phyloP scores from a whole-genome alignment of 306 rosid species.

The Lablab purpureus region DNA sequence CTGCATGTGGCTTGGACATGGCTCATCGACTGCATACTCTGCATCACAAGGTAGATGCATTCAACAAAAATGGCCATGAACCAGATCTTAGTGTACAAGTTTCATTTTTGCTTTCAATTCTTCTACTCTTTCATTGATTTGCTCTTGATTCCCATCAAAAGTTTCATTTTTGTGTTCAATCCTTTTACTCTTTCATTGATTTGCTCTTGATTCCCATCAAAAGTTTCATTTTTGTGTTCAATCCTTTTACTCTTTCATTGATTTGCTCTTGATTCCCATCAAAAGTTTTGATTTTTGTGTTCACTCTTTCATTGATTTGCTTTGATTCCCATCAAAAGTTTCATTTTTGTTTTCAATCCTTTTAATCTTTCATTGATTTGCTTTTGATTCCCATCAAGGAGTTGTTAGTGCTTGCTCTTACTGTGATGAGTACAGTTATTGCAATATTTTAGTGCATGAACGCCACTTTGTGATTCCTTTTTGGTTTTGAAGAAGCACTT shows the following conservation, averaged over 20 bases:
- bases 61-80: background rate
- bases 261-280: background rate
- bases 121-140: too few relatives aligned
- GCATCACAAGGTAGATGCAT: slow-evolving; percentile 59
- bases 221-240: background rate
- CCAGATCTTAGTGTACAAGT: slow-evolving; percentile 3
- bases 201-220: background rate
- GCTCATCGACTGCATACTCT: slow-evolving; percentile 60
- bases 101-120: background rate
- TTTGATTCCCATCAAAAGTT: too few relatives aligned
- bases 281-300: too few relatives aligned
- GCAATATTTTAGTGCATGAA: background rate
- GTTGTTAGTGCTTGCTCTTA: background rate
- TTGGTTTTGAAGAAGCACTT: too few relatives aligned
- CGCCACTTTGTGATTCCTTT: background rate
- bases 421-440: background rate
- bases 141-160: too few relatives aligned
- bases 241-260: too few relatives aligned
- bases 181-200: too few relatives aligned
- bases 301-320: background rate
- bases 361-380: background rate
- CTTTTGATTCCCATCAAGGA: background rate
- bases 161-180: too few relatives aligned
- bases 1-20: slow-evolving; percentile 62
- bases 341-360: too few relatives aligned